phyloP scores from a whole-genome alignment of 2,329 filamentous ascomycete genomes.

The Verticillium klebahnii region DNA sequence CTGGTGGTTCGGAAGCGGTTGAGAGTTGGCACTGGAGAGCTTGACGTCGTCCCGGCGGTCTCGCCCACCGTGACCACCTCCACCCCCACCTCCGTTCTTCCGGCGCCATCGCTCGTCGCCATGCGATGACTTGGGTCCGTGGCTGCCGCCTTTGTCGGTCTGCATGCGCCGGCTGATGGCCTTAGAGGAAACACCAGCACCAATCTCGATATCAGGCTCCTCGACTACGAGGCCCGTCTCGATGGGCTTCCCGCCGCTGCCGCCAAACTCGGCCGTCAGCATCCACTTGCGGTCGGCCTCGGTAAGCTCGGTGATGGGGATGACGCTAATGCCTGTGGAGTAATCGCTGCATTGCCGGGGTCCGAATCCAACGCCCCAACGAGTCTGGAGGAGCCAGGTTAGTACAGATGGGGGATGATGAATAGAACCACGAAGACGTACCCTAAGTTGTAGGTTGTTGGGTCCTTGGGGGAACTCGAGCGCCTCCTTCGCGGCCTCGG shows the following conservation, averaged over 20 bases:
- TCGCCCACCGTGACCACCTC: neutral
- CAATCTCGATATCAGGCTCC: conserved; percentile 98
- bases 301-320: conserved; percentile 87
- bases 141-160: conserved; percentile 61
- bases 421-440: conserved; percentile 36
- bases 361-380: conserved; percentile 97
- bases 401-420: conserved; percentile 1
- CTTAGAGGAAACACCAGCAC: conserved; percentile 94
- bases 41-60: conserved; percentile 20
- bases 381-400: conserved; percentile 52
- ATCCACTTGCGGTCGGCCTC: conserved; percentile 98
- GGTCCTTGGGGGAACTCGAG: conserved; percentile 73
- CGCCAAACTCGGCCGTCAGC: conserved; percentile 86
- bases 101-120: conserved; percentile 31
- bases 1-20: conserved; percentile 16
- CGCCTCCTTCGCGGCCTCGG: conserved; percentile 74
- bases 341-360: conserved; percentile 98
- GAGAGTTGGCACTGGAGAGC: conserved; percentile 13
- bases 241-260: conserved; percentile 79
- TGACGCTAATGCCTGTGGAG: conserved; percentile 82
- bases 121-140: conserved; percentile 60
- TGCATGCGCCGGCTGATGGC: conserved; percentile 67
- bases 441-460: conserved; percentile 67
- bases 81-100: conserved; percentile 10
- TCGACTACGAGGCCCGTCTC: conserved; percentile 85